Percentiles rank a stretch among this genome's conserved stretches.
Conservation (phyloP, 2,329 filamentous ascomycete genomes). For the Bimuria novae-zelandiae region DNA sequence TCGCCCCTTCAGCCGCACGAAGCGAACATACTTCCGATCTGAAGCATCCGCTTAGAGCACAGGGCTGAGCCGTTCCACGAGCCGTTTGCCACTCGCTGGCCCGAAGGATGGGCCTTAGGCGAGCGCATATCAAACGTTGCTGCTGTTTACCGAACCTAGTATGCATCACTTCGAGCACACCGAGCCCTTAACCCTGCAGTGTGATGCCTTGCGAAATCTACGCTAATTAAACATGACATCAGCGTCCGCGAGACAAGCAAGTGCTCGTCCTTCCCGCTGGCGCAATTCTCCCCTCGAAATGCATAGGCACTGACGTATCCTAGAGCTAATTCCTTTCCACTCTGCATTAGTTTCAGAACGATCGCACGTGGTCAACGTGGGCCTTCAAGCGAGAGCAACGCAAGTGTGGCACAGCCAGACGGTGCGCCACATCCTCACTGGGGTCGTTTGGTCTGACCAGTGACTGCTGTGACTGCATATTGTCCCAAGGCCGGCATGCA, state of each 20-base stretch:
- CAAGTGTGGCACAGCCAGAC: conserved; percentile 1
- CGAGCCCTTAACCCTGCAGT: background rate
- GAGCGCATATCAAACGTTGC: background rate
- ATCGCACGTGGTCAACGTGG: background rate
- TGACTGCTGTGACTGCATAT: background rate
- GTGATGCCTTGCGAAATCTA: background rate
- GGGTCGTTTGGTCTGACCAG: background rate
- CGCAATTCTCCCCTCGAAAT: background rate
- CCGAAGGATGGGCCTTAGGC: background rate
- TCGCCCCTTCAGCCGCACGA: no score
- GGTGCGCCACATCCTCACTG: conserved; percentile 4
- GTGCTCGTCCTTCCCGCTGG: background rate
- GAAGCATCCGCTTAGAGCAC: background rate
- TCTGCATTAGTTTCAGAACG: background rate
- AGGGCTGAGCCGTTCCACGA: background rate
- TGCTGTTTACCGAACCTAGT: background rate
- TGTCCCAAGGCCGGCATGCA: background rate
- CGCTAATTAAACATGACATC: background rate
- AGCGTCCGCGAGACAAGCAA: conserved; percentile 2
- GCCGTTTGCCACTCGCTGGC: background rate
- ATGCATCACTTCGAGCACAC: background rate
- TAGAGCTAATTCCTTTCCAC: background rate
- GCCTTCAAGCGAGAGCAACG: background rate
- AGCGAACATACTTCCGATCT: no score
- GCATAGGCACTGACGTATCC: background rate